These are phyloP conservation scores for Gymnopus androsaceus DNA, from an alignment of 1,284 basidiomycete species.

Conservation along the genomic window DNA sequence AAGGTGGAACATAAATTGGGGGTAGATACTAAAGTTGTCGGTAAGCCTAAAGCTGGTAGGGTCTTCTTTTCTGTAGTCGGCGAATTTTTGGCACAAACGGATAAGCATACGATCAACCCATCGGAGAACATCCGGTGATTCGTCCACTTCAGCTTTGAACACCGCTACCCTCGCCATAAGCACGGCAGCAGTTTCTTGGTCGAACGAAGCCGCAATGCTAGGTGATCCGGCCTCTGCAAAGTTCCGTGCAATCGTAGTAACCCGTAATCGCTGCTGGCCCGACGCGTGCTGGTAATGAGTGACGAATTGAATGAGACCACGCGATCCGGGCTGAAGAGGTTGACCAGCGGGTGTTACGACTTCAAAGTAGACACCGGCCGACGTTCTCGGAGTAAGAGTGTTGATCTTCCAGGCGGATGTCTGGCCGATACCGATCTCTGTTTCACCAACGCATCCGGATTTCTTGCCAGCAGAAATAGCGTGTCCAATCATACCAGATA, in stretches of 20 bases:
- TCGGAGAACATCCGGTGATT: constrained; percentile 93
- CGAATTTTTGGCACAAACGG: constrained; percentile 98
- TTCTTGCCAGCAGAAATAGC: constrained; percentile 98
- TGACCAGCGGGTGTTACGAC: constrained; percentile 99
- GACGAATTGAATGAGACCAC: constrained; percentile 97
- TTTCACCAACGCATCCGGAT: constrained; percentile 95
- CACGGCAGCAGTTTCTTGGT: constrained; percentile 98
- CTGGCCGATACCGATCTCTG: constrained; percentile 98
- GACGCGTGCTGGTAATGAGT: constrained; percentile 99
- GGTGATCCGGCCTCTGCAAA: constrained; percentile 97
- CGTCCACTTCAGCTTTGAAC: constrained; percentile 99
- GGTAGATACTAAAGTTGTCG: constrained; percentile 99
- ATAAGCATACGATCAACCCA: constrained; percentile 99
- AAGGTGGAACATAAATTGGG: constrained; percentile 99
- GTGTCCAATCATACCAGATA: constrained; percentile 97
- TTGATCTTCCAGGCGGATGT: constrained; percentile 99
- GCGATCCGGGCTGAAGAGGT: constrained; percentile 86
- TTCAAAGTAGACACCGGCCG: constrained; percentile 96
- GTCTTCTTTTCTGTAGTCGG: constrained; percentile 98
- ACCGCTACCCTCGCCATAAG: constrained; percentile 99
- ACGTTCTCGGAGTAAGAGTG: constrained; percentile 85
- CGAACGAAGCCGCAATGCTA: constrained; percentile 91
- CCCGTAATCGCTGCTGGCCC: constrained; percentile 91
- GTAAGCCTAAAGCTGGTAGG: constrained; percentile 90
- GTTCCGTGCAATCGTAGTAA: constrained; percentile 95